These are phyloP conservation scores for Lipomyces kockii DNA, from an alignment of 805 yeast genomes.

Conservation along the genomic window DNA sequence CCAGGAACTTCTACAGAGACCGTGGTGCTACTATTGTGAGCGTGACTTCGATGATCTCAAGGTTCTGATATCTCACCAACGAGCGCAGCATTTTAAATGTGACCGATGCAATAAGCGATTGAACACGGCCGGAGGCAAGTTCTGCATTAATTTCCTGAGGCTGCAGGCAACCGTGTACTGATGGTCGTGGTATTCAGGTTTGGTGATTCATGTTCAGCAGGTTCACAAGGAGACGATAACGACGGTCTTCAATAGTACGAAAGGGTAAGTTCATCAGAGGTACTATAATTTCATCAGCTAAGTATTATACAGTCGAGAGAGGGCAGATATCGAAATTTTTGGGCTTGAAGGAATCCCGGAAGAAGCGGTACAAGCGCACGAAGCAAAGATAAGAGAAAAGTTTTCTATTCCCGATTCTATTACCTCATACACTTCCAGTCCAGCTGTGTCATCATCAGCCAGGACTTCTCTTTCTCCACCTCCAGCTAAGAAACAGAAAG, in stretches of 20 bases:
- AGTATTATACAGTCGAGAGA: constrained; percentile 31
- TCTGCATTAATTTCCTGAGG: background rate
- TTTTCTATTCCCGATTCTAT: constrained; percentile 25
- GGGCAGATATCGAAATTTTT: constrained; percentile 36
- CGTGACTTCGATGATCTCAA: constrained; percentile 40
- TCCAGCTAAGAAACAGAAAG: constrained; percentile 13
- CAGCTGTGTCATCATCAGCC: constrained; percentile 6
- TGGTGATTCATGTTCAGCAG: constrained; percentile 37
- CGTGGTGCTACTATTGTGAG: constrained; percentile 41
- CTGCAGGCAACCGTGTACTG: background rate
- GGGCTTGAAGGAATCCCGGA: constrained; percentile 40
- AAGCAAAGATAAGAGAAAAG: constrained; percentile 28
- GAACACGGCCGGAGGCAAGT: constrained; percentile 39
- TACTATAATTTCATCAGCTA: background rate
- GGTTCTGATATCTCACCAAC: constrained; percentile 39
- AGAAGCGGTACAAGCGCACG: constrained; percentile 34
- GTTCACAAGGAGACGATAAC: constrained; percentile 38
- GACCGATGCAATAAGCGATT: constrained; percentile 37
- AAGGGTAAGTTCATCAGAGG: constrained; percentile 19
- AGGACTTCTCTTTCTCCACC: constrained; percentile 16
- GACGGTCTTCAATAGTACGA: constrained; percentile 33
- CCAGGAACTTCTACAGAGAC: constrained; percentile 33
- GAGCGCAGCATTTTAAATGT: constrained; percentile 39
- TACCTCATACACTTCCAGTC: constrained; percentile 6
- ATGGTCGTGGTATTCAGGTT: constrained; percentile 14